phyloP scores from a whole-genome alignment of 345 rosid species.

The Lepidium didymum region DNA sequence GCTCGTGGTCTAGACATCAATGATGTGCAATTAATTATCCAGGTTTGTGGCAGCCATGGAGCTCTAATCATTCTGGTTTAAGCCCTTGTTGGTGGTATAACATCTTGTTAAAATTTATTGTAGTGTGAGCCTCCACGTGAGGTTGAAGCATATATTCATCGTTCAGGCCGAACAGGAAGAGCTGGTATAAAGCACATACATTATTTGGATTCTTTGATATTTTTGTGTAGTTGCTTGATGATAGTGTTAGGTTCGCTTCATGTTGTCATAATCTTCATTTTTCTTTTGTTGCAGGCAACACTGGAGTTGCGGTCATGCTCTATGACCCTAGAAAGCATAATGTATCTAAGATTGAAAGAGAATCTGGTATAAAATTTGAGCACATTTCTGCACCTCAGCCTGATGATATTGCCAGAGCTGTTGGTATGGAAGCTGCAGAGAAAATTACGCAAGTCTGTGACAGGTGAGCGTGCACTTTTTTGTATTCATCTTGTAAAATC shows the following conservation, averaged over 20 bases:
- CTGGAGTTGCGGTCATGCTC: constrained; percentile 94
- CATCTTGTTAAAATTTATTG: neutral
- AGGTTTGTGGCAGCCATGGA: constrained; percentile 39
- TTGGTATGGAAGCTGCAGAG: constrained; percentile 72
- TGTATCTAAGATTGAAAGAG: constrained; percentile 65
- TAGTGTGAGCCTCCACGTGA: constrained; percentile 99
- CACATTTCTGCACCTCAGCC: constrained; percentile 76
- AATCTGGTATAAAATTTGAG: constrained; percentile 92
- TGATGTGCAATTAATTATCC: constrained; percentile 93
- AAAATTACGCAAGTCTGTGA: constrained; percentile 69
- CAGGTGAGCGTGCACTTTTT: constrained; percentile 30
- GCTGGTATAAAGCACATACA: constrained; percentile 53
- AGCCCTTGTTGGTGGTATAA: neutral
- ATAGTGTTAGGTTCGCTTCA: neutral
- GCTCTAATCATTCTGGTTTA: neutral
- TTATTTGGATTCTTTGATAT: neutral
- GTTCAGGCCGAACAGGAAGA: constrained; percentile 99
- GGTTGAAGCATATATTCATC: constrained; percentile 92
- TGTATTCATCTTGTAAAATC: neutral
- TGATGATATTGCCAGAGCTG: constrained; percentile 75
- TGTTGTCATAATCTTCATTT: neutral
- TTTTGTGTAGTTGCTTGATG: constrained; percentile 5
- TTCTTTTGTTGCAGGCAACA: constrained; percentile 48
- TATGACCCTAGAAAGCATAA: constrained; percentile 77
- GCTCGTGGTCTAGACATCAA: constrained; percentile 96